Conservation (phyloP, 2,329 filamentous ascomycete genomes). For the Escovopsis sp. region DNA sequence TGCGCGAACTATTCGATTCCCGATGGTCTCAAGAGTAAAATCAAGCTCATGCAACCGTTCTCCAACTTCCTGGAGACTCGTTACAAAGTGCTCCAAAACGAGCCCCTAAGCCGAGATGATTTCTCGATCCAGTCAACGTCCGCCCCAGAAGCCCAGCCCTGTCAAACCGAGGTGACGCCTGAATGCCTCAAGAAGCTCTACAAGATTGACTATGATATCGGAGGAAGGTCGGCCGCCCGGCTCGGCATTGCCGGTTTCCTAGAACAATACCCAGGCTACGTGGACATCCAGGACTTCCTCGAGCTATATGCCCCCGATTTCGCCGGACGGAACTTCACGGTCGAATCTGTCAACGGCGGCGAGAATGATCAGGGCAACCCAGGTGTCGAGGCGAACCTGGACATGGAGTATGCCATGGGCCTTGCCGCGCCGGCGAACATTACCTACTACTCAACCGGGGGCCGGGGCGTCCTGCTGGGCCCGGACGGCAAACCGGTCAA, state of each 20-base stretch:
- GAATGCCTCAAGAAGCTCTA: conserved; percentile 29
- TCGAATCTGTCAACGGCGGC: conserved; percentile 27
- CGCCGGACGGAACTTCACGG: conserved; percentile 23
- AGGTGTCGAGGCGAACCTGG: conserved; percentile 30
- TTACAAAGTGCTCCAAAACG: conserved; percentile 10
- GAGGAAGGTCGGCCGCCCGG: conserved; percentile 19
- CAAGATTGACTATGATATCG: conserved; percentile 24
- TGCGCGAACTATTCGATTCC: conserved; percentile 30
- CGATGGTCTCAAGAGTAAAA: conserved; percentile 18
- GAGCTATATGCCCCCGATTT: conserved; percentile 20
- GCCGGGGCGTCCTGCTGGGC: conserved; percentile 26
- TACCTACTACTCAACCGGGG: conserved; percentile 29
- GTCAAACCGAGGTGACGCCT: conserved; percentile 16
- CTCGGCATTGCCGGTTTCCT: conserved; percentile 35
- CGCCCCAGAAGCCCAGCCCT: neutral
- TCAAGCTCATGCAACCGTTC: conserved; percentile 33
- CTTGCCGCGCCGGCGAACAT: conserved; percentile 29
- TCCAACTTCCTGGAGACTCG: conserved; percentile 32
- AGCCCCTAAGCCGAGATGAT: conserved; percentile 1
- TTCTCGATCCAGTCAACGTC: neutral
- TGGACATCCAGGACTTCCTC: conserved; percentile 26
- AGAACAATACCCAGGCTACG: conserved; percentile 29
- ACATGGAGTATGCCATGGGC: conserved; percentile 32
- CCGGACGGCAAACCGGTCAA: conserved; percentile 19
- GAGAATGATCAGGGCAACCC: conserved; percentile 27